Evolutionary conservation across 148 eudicot genomes (phyloP).

Genomic region (Camellia lanceoleosa): DNA sequence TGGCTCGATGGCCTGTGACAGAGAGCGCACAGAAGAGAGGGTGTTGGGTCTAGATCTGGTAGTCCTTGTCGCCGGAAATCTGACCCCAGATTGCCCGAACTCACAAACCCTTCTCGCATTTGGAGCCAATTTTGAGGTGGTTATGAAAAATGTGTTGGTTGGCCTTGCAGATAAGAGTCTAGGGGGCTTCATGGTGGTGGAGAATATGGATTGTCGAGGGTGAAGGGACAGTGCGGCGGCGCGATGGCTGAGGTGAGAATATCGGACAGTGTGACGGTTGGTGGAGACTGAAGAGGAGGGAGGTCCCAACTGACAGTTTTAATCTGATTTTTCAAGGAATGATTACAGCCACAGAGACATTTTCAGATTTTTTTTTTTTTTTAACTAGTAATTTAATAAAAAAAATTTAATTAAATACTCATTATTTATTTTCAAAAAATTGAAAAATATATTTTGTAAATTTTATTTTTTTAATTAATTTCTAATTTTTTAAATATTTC

Average conservation of each 20-base stretch:
- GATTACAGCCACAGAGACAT: slow-evolving; percentile 12
- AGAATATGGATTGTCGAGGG: not conserved
- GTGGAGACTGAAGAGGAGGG: not conserved
- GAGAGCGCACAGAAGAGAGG: not conserved
- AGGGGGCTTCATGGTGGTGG: not conserved
- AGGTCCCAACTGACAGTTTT: not conserved
- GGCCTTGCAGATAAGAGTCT: slow-evolving; percentile 7
- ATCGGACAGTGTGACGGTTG: not conserved
- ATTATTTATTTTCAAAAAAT: no score
- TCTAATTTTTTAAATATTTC: no score
- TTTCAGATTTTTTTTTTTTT: not conserved
- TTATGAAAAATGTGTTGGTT: slow-evolving; percentile 2
- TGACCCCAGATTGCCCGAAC: slow-evolving; percentile 6
- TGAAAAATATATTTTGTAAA: no score
- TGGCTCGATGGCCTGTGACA: not conserved
- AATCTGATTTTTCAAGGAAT: slow-evolving; percentile 5
- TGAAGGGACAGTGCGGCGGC: not conserved
- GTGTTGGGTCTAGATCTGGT: not conserved
- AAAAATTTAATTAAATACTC: no score
- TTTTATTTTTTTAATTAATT: no score
- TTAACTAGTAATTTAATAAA: not conserved
- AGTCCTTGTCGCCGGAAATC: not conserved
- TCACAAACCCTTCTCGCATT: not conserved
- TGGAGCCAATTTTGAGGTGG: not conserved
- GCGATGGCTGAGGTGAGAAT: not conserved